phyloP scores from a whole-genome alignment of 805 yeast genomes.

The Candida silvatica region DNA sequence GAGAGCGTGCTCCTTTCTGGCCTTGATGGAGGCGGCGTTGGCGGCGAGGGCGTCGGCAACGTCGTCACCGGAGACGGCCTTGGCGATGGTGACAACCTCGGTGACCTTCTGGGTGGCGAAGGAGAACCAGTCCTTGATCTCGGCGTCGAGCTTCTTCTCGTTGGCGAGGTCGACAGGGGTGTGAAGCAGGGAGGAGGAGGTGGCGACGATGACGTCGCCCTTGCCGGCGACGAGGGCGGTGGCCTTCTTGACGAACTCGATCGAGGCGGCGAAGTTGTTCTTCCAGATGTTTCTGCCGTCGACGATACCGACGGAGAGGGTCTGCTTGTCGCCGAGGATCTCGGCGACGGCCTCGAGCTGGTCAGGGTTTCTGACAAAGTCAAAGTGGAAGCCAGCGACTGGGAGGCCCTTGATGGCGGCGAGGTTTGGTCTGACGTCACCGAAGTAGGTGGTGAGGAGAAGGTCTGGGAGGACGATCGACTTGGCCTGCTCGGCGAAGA shows the following conservation, averaged over 20 bases:
- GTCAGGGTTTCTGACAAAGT: conserved; percentile 92
- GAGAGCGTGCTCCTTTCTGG: conserved; percentile 80
- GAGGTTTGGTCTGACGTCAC: conserved; percentile 97
- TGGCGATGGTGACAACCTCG: conserved; percentile 89
- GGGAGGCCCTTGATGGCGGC: conserved; percentile 70
- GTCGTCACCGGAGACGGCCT: conserved; percentile 79
- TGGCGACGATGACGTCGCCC: conserved; percentile 84
- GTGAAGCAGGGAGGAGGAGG: conserved; percentile 95
- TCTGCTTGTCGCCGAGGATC: conserved; percentile 61
- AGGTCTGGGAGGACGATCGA: conserved; percentile 82
- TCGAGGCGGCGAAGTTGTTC: conserved; percentile 85
- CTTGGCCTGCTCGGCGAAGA: conserved; percentile 55
- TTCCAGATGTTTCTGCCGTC: conserved; percentile 99
- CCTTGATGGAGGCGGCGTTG: conserved; percentile 76
- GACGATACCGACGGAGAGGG: conserved; percentile 91
- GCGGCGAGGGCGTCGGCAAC: conserved; percentile 73
- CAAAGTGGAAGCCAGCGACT: conserved; percentile 93
- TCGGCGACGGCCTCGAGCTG: conserved; percentile 80
- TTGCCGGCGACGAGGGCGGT: conserved; percentile 77
- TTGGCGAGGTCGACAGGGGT: conserved; percentile 94
- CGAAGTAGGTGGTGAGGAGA: conserved; percentile 87
- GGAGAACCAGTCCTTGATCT: conserved; percentile 95
- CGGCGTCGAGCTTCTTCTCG: conserved; percentile 86
- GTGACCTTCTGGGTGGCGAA: conserved; percentile 93
- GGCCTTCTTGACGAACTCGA: conserved; percentile 75